A percentile compares a stretch with the other conserved stretches of the same genome.
These are phyloP conservation scores for Calonectria pseudoreteaudii DNA, from an alignment of 2,329 filamentous ascomycete genomes.

Conservation along the genomic window DNA sequence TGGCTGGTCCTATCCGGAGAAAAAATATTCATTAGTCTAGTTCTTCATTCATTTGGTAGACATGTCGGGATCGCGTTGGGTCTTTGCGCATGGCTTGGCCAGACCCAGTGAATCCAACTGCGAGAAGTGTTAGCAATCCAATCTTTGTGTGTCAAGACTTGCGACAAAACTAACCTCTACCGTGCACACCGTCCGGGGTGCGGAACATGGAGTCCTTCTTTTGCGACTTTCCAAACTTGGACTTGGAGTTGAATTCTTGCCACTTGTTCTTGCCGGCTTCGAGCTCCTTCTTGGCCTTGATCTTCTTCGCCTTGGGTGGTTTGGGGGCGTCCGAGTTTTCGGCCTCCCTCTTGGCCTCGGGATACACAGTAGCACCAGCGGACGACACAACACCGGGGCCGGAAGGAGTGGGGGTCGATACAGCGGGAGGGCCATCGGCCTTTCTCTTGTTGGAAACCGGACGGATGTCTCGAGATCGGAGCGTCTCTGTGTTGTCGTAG, in stretches of 20 bases:
- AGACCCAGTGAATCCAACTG: conserved; percentile 96
- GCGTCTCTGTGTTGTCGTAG: conserved; percentile 86
- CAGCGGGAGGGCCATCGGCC: conserved; percentile 76
- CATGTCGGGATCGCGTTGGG: conserved; percentile 81
- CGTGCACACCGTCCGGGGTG: conserved; percentile 86
- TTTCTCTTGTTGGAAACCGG: conserved; percentile 87
- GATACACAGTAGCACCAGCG: conserved; percentile 68
- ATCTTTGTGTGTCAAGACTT: neutral
- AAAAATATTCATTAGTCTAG: conserved; percentile 66
- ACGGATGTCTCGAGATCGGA: conserved; percentile 85
- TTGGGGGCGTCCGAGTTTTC: conserved; percentile 76
- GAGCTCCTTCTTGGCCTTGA: conserved; percentile 89
- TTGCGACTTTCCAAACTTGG: conserved; percentile 72
- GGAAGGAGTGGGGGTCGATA: conserved; percentile 52
- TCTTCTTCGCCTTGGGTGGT: conserved; percentile 85
- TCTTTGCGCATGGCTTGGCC: conserved; percentile 97
- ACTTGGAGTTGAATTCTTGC: conserved; percentile 90
- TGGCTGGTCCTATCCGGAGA: conserved; percentile 42
- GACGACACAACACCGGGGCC: conserved; percentile 62
- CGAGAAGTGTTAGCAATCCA: conserved; percentile 33
- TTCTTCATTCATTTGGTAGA: conserved; percentile 83
- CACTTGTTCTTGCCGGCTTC: conserved; percentile 93
- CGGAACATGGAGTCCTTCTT: conserved; percentile 99
- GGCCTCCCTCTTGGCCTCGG: conserved; percentile 71
- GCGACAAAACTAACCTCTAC: conserved; percentile 74